Evolutionary conservation across 257 asterid species (phyloP), one percentile per base, ranked within the genome.

Genomic region (Nicotiana paniculata): DNA sequence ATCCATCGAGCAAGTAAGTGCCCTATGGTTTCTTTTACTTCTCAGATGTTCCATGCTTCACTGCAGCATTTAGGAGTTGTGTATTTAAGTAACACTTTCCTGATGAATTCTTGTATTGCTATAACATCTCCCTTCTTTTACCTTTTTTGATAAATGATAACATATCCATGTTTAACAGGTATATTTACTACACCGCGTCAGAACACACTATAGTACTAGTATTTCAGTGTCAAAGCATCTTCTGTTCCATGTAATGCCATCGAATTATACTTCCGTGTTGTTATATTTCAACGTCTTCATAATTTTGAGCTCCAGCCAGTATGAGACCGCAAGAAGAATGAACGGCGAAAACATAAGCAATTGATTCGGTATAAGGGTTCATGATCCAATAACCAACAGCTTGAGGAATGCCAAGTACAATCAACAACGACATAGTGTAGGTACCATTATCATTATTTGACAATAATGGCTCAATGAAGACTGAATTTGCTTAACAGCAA

Each of bases 321-420:
- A 24, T 72, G 79, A 46, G 48, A 51, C 37, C 37, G 46, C 11
- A 46, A 74, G 79, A 74, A 26, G 43, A 74, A 74, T 13, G 62
- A 74, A 74, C 15, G 26, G 39, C 43, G 26, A 3, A 2, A 74
- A 48, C 26, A 43, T 48, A 74, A 75, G 62, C 79, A 48, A 24
- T 74, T 74, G 62, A 74, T 74, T 74, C 10, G 11, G 62, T 4
- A 74, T 64, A 30, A 15, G 26, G 75, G 26, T 33, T 55, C 17
- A 28, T 65, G 72, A 30, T 30, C 51, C 26, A 33, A 3, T 66
- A 66, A 33, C 51, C 75, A 66, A 66, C 26, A 66, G 51, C 51
- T 75, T 26, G 80, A 51, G 80, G 63, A 75, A 51, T 75, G 43
- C 26, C 80, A 75, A 75, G 63, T 51, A 15, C 61, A 51, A 51